These are phyloP conservation scores for Teratosphaeriaceae sp. DNA, from an alignment of 2,329 filamentous ascomycete species.

Conservation along the genomic window DNA sequence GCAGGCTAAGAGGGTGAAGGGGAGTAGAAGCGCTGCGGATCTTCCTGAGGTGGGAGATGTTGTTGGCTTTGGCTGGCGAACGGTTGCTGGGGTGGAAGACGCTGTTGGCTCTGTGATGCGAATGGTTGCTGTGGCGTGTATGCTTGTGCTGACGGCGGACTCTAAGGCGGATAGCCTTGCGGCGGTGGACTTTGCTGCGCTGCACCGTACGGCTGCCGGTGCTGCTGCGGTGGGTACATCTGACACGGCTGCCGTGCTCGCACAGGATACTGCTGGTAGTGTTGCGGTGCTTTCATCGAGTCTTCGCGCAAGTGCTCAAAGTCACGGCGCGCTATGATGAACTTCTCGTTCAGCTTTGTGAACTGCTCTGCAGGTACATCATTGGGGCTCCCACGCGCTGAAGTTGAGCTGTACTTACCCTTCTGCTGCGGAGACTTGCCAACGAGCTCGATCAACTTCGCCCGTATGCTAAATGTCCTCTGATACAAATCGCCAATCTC, in stretches of 20 bases:
- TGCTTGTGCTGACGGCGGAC: constrained; percentile 19
- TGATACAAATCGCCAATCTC: constrained; percentile 91
- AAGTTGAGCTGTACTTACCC: constrained; percentile 54
- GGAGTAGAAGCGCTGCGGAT: constrained; percentile 32
- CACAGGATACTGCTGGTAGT: constrained; percentile 38
- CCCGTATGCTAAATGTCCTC: constrained; percentile 85
- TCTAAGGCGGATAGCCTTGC: constrained; percentile 23
- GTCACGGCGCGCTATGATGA: constrained; percentile 95
- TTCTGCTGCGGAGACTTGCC: constrained; percentile 99
- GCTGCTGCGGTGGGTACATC: constrained; percentile 21
- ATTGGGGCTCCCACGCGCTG: too few species aligned
- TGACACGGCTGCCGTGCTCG: constrained; percentile 18
- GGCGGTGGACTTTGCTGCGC: constrained; percentile 41
- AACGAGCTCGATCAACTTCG: constrained; percentile 95
- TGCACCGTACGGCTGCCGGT: too few species aligned
- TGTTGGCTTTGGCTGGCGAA: too few species aligned
- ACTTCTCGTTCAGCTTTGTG: constrained; percentile 97
- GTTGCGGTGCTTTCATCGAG: constrained; percentile 90
- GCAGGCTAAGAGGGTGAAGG: constrained; percentile 25
- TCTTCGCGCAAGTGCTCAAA: constrained; percentile 94
- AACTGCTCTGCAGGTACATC: constrained; percentile 69
- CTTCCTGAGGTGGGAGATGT: too few species aligned
- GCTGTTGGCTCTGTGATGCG: constrained; percentile 19
- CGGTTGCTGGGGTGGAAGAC: constrained; percentile 21
- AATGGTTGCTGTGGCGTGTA: constrained; percentile 29